Base-by-base conservation (phyloP, 208 protist species). In the Trypanosomatidae sp. region DNA sequence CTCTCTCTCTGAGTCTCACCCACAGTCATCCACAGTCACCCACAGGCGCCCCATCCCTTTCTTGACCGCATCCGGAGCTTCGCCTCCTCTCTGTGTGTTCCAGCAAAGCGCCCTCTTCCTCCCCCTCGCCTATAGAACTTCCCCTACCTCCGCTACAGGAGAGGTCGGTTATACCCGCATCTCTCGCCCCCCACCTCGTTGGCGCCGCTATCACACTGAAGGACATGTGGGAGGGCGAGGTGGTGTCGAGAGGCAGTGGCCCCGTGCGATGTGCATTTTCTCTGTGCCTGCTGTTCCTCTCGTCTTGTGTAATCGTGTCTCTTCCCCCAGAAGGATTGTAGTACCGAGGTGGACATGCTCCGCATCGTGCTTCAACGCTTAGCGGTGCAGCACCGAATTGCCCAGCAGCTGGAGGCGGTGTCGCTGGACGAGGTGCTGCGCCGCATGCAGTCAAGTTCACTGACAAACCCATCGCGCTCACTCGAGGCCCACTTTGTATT, bases 401-500 rank as follows among this genome's bases (percentile, higher is more conserved):
- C 75, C 36, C 69, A 81, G 69, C 69, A 75, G 64, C 66, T 88
- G 53, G 65, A 73, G 58, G 39, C 59, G 30, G 77, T 94, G 39
- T 73, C 90, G 19, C 79, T 95, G 47, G 87, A 92, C 56, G 81
- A 87, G 13, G 60, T 95, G n/a, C 81, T 95, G 12, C 87, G 90
- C 3, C 87, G 90, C 28, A 81, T 95, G 78, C 90, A 95, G 73
- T 95, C 90, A 4, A 90, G 83, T 73, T 92, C 90, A 0, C 73
- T 85, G 43, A 79, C 76, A 28, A 92, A 95, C 52, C 80, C 79
- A 0, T 73, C 88, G 8, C 87, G 90, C 43, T 87, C 82, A 9
- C 84, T 95, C 8, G 86, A 88, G 62, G 84, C 86, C 0, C 90
- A 95, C 77, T 95, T 95, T 76, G 62, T 64, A 3, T 15, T 81